Base-by-base conservation (phyloP, 441 rosid genomes). In the Viola pubescens region DNA sequence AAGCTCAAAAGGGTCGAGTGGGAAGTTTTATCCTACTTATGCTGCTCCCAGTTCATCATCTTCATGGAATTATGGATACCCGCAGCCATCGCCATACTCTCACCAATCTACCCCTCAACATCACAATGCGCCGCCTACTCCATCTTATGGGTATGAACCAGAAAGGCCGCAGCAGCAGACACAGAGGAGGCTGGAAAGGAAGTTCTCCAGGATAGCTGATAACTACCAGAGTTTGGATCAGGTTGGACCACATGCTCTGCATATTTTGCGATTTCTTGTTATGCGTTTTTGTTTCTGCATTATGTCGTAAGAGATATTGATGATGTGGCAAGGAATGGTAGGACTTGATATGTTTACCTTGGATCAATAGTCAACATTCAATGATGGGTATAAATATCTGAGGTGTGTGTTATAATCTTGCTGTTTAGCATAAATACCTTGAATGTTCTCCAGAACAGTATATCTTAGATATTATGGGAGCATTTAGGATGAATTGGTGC, bases 171-270 rank as follows among this genome's bases (percentile, higher is more conserved):
- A 26, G 45, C 58, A 55, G 14, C 55, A 54, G 61, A 65, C 60
- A 4, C 78, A 62, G 46, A 82, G 62, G 74, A 74, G 72, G 59
- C 47, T 79, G 59, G 86, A 85, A 13, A 69, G 82, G 70, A 85
- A 74, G 59, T 85, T 75, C 66, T 82, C 88, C 5, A 82, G 64
- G 64, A 85, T 81, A 44, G 77, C 75, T 3, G 88, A 85, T 65
- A 66, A 81, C 58, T 82, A 70, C 64, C 39, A 62, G 61, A 79
- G 81, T 58, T 72, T 79, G 73, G 86, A 85, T 62, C 78, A 85
- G 86, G 88, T 85, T 77, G 66, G 81, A 60, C 48, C 58, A 5
- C 53, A 26, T 37, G 38, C 16, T 59, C 5, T 9, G 14, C 54
- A 14, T 55, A 9, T 44, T 57, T 58, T 43, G 6, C 16, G 26